Conservation (phyloP, 2,329 filamentous ascomycete genomes). For the Zymoseptoria brevis region DNA sequence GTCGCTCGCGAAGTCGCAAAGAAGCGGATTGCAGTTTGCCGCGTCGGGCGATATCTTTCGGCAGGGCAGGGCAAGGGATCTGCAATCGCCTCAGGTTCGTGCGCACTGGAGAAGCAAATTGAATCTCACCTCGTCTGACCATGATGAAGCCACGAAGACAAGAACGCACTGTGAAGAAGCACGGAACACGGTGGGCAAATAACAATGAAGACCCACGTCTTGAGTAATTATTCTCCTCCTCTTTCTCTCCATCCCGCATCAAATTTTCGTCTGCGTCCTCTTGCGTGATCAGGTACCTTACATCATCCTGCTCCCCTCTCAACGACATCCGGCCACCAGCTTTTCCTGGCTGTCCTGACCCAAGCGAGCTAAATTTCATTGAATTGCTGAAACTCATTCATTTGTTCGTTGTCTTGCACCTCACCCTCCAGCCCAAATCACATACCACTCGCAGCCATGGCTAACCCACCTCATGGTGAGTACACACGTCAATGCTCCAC, state of each 20-base stretch:
- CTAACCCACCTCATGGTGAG: constrained; percentile 46
- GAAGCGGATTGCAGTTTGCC: no score
- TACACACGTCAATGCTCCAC: neutral
- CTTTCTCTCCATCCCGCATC: neutral
- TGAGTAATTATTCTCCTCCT: neutral
- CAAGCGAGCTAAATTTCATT: neutral
- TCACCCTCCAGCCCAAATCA: neutral
- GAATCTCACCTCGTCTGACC: neutral
- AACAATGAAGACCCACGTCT: neutral
- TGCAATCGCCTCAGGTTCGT: neutral
- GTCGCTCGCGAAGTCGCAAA: no score
- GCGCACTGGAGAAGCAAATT: neutral
- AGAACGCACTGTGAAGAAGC: neutral
- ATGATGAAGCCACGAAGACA: neutral
- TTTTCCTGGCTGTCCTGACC: no score
- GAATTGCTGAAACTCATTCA: neutral
- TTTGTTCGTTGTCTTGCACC: neutral
- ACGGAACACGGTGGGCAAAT: neutral
- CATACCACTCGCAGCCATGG: constrained; percentile 31
- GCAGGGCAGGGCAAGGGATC: no score
- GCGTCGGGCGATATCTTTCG: no score
- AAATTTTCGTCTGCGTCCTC: neutral
- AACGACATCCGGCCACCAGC: neutral
- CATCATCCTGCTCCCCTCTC: neutral
- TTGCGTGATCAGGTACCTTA: no score